Evolutionary conservation across 257 asterid species (phyloP), one percentile per base, ranked within the genome.

Genomic region (Nicotiana noctiflora): DNA sequence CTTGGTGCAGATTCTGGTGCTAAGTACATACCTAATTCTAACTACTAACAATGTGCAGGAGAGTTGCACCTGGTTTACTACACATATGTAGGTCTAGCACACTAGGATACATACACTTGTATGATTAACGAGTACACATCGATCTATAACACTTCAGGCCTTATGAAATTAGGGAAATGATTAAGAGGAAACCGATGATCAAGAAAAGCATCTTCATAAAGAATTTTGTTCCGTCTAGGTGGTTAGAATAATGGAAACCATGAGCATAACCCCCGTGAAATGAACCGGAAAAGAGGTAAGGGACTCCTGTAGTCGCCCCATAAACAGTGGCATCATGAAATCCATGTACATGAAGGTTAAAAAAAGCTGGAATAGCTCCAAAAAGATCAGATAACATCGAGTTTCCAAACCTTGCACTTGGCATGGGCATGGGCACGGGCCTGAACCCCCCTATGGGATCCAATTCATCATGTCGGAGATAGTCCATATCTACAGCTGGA

Each of bases 251-350:
- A 88, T 89, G 90, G 85, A 91, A 92, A 40, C 94, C 97, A 76
- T 91, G 95, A 81, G 86, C 85, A 83, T 91, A 91, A 51, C 94
- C 97, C 44, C 97, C 98, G 11, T 85, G 97, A 72, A 89, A 89
- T 25, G 97, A 91, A 75, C 93, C 86, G 12, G 97, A 88, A 85
- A 91, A 89, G 90, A 90, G 65, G 81, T 91, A 88, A 0, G 97
- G 94, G 11, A 85, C 90, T 14, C 95, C 97, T 2, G 95, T 88
- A 17, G 97, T 94, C 0, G 94, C 82, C 17, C 97, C 98, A 64
- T 94, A 92, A 9, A 90, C 93, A n/a, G 96, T 92, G 57, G 95
- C 95, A 82, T 94, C 97, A 37, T 91, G 89, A 81, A 87, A 90
- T 9, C 93, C 93, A n/a, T 90, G 87, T 64, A 85, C 90, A 86